Base-by-base conservation (phyloP, 148 eudicot species). In the Bassia scoparia region DNA sequence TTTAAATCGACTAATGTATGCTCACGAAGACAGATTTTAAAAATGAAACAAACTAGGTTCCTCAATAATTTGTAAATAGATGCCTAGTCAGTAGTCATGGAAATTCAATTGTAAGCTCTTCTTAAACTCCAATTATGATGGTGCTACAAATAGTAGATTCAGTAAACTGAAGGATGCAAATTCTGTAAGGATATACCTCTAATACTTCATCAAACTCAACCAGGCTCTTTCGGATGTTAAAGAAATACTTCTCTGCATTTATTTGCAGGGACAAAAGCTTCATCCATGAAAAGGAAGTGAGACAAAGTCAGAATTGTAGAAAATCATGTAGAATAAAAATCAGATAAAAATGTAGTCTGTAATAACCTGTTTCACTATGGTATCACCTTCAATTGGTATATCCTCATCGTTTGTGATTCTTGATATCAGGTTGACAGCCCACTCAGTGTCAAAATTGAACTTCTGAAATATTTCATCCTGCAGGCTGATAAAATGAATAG, bases 181-280 rank as follows among this genome's bases (percentile, higher is more conserved):
- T 49, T 9, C n/a, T 23, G 50, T 44, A 49, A 58, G 76, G n/a
- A n/a, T 75, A 80, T 95, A 95, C 99, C 99, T 95, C 99, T 69
- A 95, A 82, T 68, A 95, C 97, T 90, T 95, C 99, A 86, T 95
- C 99, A 60, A 95, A 95, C 85, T 95, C 97, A 41, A 95, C 97
- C 64, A 95, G 87, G 82, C 86, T 92, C 89, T 95, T 95, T 65
- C 99, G 82, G 74, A 87, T 83, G 62, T 86, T 84, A 77, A 92
- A 95, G 72, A 90, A 95, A 81, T 86, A 92, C 76, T 91, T 92
- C 83, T 95, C 97, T 15, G 90, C 97, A 82, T 77, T 88, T 66
- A 87, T 82, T 90, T 95, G 99, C 82, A 95, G 82, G 73, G 82
- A 72, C 82, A 90, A 78, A 85, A 95, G 99, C 99, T 95, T 41